Evolutionary conservation across 106 monocot species (phyloP).

Genomic region (Apostasia ramifera): DNA sequence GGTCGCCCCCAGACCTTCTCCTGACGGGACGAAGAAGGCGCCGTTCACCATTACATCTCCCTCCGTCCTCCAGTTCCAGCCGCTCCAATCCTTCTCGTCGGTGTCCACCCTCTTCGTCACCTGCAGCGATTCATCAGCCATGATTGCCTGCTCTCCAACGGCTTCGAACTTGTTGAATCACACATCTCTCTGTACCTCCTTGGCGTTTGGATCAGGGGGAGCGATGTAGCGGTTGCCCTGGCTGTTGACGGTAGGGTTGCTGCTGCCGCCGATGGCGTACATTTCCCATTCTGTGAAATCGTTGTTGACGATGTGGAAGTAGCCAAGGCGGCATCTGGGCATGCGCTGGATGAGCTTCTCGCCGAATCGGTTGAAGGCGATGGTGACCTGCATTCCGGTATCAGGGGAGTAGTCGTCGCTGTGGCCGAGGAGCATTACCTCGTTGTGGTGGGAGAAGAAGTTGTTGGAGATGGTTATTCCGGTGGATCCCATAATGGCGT

Average conservation of each 20-base stretch:
- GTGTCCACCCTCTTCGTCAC: slow-evolving; percentile 65
- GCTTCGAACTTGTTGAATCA: neutral
- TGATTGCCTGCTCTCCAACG: neutral
- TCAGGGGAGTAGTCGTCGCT: slow-evolving; percentile 47
- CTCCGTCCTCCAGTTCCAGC: slow-evolving; percentile 54
- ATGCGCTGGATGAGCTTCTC: slow-evolving; percentile 58
- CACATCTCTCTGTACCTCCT: slow-evolving; percentile 23
- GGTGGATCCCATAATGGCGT: slow-evolving; percentile 63
- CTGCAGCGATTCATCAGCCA: slow-evolving; percentile 2
- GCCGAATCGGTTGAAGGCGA: slow-evolving; percentile 70
- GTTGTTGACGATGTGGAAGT: slow-evolving; percentile 73
- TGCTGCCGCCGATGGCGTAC: slow-evolving; percentile 78
- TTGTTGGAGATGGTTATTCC: slow-evolving; percentile 61
- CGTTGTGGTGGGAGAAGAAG: slow-evolving; percentile 67
- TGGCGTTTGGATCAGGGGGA: slow-evolving; percentile 30
- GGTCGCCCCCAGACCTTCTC: slow-evolving; percentile 22
- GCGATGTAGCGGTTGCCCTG: slow-evolving; percentile 64
- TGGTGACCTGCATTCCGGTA: slow-evolving; percentile 69
- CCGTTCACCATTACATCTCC: slow-evolving; percentile 58
- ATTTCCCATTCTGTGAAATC: slow-evolving; percentile 61
- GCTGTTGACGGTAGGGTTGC: slow-evolving; percentile 61
- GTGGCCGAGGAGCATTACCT: slow-evolving; percentile 79
- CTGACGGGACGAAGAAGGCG: slow-evolving; percentile 66
- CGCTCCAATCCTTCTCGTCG: slow-evolving; percentile 26
- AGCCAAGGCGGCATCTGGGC: slow-evolving; percentile 54